Percentiles rank a stretch among this genome's conserved stretches.
Evolutionary conservation across 78 protist genomes (phyloP).

Genomic region (Dictyostelium firmibasis): DNA sequence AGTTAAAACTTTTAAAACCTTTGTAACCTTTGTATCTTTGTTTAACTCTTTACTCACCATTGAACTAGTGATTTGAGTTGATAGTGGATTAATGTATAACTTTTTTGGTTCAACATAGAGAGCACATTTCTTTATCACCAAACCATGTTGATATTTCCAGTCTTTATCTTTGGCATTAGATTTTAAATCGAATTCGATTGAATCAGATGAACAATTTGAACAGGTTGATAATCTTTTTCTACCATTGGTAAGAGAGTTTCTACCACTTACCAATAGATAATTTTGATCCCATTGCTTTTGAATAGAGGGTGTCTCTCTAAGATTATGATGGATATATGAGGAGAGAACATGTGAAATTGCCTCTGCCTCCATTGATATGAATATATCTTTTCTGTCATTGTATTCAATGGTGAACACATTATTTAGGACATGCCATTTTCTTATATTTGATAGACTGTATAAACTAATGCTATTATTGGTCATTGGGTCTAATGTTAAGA

Average conservation of each 20-base stretch:
- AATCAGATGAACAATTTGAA: constrained; percentile 36
- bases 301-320: constrained; percentile 26
- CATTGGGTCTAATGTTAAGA: constrained; percentile 26
- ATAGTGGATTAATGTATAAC: constrained; percentile 16
- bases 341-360: constrained; percentile 72
- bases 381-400: constrained; percentile 2
- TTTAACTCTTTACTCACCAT: constrained; percentile 9
- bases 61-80: background rate
- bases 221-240: constrained; percentile 40
- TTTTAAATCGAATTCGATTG: background rate
- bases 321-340: constrained; percentile 53
- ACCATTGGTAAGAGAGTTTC: background rate
- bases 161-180: background rate
- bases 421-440: constrained; percentile 67
- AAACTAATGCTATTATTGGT: constrained; percentile 20
- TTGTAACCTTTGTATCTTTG: constrained; percentile 67
- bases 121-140: constrained; percentile 35
- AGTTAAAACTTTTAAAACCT: constrained; percentile 52
- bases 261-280: constrained; percentile 27
- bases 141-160: constrained; percentile 13
- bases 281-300: constrained; percentile 70
- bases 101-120: constrained; percentile 40
- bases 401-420: constrained; percentile 47
- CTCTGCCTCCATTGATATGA: constrained; percentile 43
- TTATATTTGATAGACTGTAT: constrained; percentile 39